These are phyloP conservation scores for Clonostachys chloroleuca DNA, from an alignment of 2,329 filamentous ascomycete genomes.

Conservation along the genomic window DNA sequence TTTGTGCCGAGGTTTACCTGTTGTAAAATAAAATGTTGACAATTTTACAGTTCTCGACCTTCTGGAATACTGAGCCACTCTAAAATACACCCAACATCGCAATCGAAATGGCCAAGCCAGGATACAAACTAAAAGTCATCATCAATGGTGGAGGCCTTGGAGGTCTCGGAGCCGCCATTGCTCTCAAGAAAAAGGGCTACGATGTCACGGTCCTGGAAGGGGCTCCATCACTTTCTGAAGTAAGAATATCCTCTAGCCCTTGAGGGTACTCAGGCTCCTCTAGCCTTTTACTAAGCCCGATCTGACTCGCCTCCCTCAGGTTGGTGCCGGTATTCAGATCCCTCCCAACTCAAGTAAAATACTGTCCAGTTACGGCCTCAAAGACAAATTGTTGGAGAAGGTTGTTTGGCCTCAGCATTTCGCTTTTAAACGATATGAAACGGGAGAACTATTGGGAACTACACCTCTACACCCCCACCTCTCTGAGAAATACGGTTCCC, in stretches of 20 bases:
- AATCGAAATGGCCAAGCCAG: too few species aligned
- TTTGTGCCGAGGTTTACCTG: too few species aligned
- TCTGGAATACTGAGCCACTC: too few species aligned
- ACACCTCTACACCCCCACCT: slow-evolving; percentile 3
- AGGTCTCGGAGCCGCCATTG: slow-evolving; percentile 4
- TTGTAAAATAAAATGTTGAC: too few species aligned
- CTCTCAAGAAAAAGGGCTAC: slow-evolving; percentile 3
- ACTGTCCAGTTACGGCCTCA: neutral
- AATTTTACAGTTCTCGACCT: too few species aligned
- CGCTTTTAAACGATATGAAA: slow-evolving; percentile 3
- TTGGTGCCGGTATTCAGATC: slow-evolving; percentile 6
- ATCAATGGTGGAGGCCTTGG: slow-evolving; percentile 5
- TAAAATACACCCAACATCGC: too few species aligned
- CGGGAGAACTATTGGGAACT: neutral
- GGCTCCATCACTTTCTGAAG: neutral
- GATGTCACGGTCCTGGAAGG: slow-evolving; percentile 6
- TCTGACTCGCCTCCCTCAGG: slow-evolving; percentile 1
- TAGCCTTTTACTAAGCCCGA: too few species aligned
- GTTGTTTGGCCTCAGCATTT: slow-evolving; percentile 4
- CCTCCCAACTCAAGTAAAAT: slow-evolving; percentile 4
- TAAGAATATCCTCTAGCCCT: too few species aligned
- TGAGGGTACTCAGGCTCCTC: too few species aligned
- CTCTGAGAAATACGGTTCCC: slow-evolving; percentile 1
- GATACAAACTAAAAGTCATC: slow-evolving; percentile 1
- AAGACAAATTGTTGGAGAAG: neutral